Base-by-base conservation (phyloP, 805 yeast species). In the Barnettozyma wickerhamii region DNA sequence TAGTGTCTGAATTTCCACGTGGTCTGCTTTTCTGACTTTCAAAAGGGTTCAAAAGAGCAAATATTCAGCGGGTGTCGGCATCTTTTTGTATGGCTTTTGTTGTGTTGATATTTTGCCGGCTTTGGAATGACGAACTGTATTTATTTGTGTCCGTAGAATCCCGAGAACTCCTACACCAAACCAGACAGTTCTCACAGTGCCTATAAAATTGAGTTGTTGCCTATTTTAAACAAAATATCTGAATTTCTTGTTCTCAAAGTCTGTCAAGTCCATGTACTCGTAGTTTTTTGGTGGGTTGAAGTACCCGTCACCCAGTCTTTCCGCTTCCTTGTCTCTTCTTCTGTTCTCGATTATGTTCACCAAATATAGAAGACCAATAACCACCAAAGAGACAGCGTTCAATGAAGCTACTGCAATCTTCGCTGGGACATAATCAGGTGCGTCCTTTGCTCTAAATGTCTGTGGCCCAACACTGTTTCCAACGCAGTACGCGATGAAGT, bases 401-500 rank as follows among this genome's bases (percentile, higher is more conserved):
- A 33, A 19, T 15, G 14, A 23, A n/a, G 28, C 35, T 5, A 33
- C 23, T 14, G 28, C 23, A n/a, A 33, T 20, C 14, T 33, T 33
- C 4, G 35, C 35, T 18, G 35, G 35, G 6, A 33, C 26, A 52
- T 82, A 84, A 30, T 59, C 54, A 6, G 89, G 89, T n/a, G 77
- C 79, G 43, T 81, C 75, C 6, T 60, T 49, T 0, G 72, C 60
- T 43, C 66, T 69, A 64, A 84, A 84, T 15, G 84, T 70, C 59
- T 81, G 88, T 5, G 93, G 89, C 3, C 90, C 91, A 42, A 81
- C 72, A 30, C 83, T 65, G 57, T 81, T 79, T 13, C 87, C 85
- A 33, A 77, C 73, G 30, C 85, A 77, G 56, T 81, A 84, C 5
- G 78, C 82, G 43, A 83, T 69, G 59, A 84, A 68, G 35, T 72